phyloP scores from a whole-genome alignment of 2,329 filamentous ascomycete species.

The Colletotrichum tabaci region DNA sequence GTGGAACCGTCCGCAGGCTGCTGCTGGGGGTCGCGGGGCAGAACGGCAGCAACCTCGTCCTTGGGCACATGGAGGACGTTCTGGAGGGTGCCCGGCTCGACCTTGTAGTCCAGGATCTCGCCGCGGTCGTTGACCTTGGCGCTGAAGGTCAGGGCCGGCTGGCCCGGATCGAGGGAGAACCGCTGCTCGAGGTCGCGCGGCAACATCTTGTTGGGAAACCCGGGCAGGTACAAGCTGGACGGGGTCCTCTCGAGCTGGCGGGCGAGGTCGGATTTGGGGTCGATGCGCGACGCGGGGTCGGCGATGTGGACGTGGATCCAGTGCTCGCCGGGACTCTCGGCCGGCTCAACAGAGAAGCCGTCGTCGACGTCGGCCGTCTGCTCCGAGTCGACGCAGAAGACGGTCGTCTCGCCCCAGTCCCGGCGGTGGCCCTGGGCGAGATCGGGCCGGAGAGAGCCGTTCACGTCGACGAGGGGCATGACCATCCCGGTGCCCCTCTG shows the following conservation, averaged over 20 bases:
- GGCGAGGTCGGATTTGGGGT: slow-evolving; percentile 70
- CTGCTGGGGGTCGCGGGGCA: slow-evolving; percentile 19
- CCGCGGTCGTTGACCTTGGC: slow-evolving; percentile 69
- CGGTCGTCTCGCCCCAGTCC: slow-evolving; percentile 70
- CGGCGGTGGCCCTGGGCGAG: slow-evolving; percentile 66
- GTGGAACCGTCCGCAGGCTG: neutral
- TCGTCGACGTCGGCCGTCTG: slow-evolving; percentile 83
- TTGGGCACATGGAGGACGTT: slow-evolving; percentile 70
- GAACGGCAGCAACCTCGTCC: slow-evolving; percentile 34
- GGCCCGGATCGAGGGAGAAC: slow-evolving; percentile 68
- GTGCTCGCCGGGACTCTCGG: slow-evolving; percentile 66
- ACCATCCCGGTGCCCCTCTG: slow-evolving; percentile 59
- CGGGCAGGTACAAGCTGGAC: slow-evolving; percentile 73
- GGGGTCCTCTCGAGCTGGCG: slow-evolving; percentile 73
- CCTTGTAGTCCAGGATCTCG: slow-evolving; percentile 66
- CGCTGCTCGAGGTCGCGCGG: slow-evolving; percentile 56
- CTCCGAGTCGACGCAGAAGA: slow-evolving; percentile 81
- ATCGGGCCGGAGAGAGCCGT: slow-evolving; percentile 58
- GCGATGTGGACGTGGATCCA: slow-evolving; percentile 87
- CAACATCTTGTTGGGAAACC: slow-evolving; percentile 72
- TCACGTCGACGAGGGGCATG: slow-evolving; percentile 51
- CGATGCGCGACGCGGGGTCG: slow-evolving; percentile 81
- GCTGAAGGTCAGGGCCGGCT: slow-evolving; percentile 74
- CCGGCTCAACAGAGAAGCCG: slow-evolving; percentile 78
- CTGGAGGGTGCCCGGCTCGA: slow-evolving; percentile 68